Evolutionary conservation across 148 eudicot species (phyloP).

Genomic region (Rhododendron ovatum): DNA sequence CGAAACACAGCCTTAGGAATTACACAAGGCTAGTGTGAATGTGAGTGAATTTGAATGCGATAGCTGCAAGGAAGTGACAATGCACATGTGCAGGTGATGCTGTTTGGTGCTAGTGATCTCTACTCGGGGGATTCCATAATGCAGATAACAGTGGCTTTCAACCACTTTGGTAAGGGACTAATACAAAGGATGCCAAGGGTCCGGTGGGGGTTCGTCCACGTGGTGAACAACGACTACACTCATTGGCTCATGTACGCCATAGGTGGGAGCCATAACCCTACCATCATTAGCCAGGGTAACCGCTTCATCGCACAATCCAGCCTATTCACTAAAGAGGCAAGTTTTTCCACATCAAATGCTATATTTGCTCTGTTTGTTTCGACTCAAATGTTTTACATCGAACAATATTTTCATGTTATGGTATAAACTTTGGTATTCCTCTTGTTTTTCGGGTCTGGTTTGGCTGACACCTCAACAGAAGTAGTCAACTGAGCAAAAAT

Average conservation of each 20-base stretch:
- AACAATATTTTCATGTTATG: too few species aligned
- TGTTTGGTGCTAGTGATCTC: constrained; percentile 55
- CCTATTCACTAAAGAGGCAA: constrained; percentile 14
- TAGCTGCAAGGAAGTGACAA: background rate
- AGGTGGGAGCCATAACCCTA: constrained; percentile 1
- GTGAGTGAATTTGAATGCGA: background rate
- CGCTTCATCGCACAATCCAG: constrained; percentile 18
- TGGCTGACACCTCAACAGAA: background rate
- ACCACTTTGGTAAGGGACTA: constrained; percentile 64
- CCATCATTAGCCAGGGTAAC: constrained; percentile 11
- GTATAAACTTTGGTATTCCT: background rate
- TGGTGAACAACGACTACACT: constrained; percentile 79
- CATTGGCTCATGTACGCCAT: constrained; percentile 74
- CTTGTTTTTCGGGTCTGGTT: background rate
- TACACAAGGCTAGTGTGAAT: background rate
- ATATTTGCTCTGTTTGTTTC: background rate
- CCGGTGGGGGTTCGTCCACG: constrained; percentile 64
- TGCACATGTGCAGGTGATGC: constrained; percentile 37
- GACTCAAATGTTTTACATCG: background rate
- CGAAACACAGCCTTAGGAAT: background rate
- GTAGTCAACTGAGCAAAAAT: background rate
- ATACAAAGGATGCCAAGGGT: constrained; percentile 75
- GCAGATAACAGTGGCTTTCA: constrained; percentile 75
- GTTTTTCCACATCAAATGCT: background rate
- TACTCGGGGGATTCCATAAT: constrained; percentile 39